Conservation (phyloP, 148 eudicot genomes). For the Vaccinium macrocarpon region DNA sequence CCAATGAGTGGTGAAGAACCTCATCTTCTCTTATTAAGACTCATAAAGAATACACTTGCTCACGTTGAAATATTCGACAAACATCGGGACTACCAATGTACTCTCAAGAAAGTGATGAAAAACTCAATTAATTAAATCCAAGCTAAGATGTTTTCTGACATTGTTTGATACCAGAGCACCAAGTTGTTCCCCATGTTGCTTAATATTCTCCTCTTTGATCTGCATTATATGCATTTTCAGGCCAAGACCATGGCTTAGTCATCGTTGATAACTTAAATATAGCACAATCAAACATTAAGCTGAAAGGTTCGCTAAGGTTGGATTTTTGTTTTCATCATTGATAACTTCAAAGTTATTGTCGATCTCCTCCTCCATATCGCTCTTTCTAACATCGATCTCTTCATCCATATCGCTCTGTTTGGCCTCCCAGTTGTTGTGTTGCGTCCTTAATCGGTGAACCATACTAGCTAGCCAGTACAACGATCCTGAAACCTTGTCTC, state of each 20-base stretch:
- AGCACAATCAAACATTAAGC: too few species aligned
- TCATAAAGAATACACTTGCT: neutral
- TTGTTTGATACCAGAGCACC: conserved; percentile 50
- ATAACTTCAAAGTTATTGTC: too few species aligned
- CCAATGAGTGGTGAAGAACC: neutral
- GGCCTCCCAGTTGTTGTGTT: too few species aligned
- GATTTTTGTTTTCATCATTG: too few species aligned
- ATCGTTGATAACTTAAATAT: too few species aligned
- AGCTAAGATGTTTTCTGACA: conserved; percentile 50
- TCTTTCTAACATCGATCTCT: too few species aligned
- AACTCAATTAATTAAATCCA: conserved; percentile 66
- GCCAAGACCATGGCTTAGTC: neutral
- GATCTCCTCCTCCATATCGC: too few species aligned
- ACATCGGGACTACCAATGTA: neutral
- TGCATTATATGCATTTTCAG: conserved; percentile 30
- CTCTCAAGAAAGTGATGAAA: conserved; percentile 1
- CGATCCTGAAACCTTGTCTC: too few species aligned
- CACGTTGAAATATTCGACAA: neutral
- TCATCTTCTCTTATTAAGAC: neutral
- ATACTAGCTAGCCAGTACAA: too few species aligned
- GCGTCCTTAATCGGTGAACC: too few species aligned
- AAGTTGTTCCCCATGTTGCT: conserved; percentile 58
- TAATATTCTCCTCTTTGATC: conserved; percentile 48
- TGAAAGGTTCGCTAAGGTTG: too few species aligned
- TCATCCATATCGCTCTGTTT: too few species aligned